A percentile compares a stretch with the other conserved stretches of the same genome.
These are phyloP conservation scores for Streptanthus diversifolius DNA, from an alignment of 345 rosid species.

Conservation along the genomic window DNA sequence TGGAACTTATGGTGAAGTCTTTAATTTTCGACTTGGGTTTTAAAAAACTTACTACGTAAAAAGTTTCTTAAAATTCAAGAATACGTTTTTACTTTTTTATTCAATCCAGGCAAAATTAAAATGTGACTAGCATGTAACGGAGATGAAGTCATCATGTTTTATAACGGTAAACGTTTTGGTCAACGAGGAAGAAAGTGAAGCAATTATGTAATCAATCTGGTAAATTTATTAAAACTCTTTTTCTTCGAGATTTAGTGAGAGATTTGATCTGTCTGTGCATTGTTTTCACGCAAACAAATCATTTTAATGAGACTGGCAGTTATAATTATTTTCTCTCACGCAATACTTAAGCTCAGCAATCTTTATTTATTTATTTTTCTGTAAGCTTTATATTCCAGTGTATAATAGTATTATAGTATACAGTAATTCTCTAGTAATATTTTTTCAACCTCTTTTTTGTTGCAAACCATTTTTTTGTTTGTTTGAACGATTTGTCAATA, in stretches of 20 bases:
- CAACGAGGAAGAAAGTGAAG: conserved; percentile 17
- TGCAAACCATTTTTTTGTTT: background rate
- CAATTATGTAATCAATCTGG: conserved; percentile 17
- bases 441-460: background rate
- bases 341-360: conserved; percentile 8
- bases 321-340: conserved; percentile 26
- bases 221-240: conserved; percentile 6
- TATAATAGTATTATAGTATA: background rate
- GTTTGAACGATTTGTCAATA: background rate
- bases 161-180: conserved; percentile 22
- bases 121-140: conserved; percentile 14
- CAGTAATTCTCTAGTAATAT: background rate
- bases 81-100: background rate
- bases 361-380: background rate
- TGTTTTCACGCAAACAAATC: conserved; percentile 31
- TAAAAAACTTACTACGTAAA: background rate
- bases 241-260: conserved; percentile 17
- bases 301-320: conserved; percentile 33
- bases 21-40: background rate
- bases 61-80: background rate
- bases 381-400: background rate
- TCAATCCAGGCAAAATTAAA: background rate
- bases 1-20: background rate
- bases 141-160: conserved; percentile 20
- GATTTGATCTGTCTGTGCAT: conserved; percentile 28